Conservation (phyloP, 208 protist genomes). For the Zelonia costaricensis region DNA sequence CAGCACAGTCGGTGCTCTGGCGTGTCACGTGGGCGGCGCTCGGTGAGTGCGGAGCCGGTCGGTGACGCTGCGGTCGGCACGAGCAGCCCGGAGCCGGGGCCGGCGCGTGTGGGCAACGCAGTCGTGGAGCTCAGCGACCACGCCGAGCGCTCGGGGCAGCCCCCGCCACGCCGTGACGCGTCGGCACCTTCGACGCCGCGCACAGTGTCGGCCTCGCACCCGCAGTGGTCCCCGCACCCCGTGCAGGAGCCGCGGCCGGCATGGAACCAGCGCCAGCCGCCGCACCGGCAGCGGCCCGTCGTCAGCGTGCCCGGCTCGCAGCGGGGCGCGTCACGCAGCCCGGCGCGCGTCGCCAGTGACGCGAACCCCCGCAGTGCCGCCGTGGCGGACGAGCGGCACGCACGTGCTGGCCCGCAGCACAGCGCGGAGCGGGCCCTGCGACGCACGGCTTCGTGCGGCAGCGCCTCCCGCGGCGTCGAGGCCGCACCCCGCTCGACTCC, state of each 20-base stretch:
- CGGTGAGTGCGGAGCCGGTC: conserved; percentile 17
- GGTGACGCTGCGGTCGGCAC: not conserved
- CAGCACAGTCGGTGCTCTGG: conserved; percentile 40
- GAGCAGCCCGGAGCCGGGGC: not conserved
- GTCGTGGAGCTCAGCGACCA: too few species aligned
- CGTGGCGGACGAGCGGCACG: conserved; percentile 3
- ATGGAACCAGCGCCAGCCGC: conserved; percentile 69
- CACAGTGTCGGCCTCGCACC: too few species aligned
- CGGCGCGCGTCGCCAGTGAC: conserved; percentile 7
- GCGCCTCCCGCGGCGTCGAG: not conserved
- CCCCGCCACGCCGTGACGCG: too few species aligned
- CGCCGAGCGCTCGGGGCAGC: too few species aligned
- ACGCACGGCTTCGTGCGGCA: conserved; percentile 16
- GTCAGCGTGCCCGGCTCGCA: conserved; percentile 45
- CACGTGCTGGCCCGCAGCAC: conserved; percentile 1
- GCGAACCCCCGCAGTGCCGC: not conserved
- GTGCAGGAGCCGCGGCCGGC: conserved; percentile 37
- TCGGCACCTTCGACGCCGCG: too few species aligned
- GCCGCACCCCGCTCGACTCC: not conserved
- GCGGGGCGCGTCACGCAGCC: conserved; percentile 15
- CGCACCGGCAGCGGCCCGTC: conserved; percentile 42
- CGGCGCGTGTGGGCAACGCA: too few species aligned
- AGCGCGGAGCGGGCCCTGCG: conserved; percentile 9
- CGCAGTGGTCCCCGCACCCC: conserved; percentile 28
- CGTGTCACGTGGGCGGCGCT: conserved; percentile 31